Evolutionary conservation across 1,284 basidiomycete species (phyloP), one percentile per base, ranked within the genome.

Genomic region (Marasmius oreades): DNA sequence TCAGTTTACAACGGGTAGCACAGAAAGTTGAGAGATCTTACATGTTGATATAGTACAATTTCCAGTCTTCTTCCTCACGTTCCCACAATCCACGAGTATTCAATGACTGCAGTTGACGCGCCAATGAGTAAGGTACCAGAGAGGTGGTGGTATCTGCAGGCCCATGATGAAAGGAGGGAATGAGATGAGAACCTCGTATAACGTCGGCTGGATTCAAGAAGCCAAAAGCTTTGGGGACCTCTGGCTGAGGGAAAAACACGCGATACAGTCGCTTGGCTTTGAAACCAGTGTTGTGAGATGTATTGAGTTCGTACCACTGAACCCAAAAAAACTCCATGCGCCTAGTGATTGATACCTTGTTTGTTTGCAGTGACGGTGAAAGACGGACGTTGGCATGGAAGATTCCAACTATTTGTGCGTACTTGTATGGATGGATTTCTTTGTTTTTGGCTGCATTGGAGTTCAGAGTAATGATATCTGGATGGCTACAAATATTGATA

Each of bases 191-290:
- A 0, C 63, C 70, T 5, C 67, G 66, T 20, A 77, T 62, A 39
- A 78, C 63, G 3, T 67, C 59, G 0, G 55, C 42, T 0, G 76
- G 77, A 58, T 76, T 69, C 3, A 78, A 55, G 57, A 79, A 79
- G 5, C 73, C 69, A 62, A 77, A 79, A 1, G 74, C 67, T 14
- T 60, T 57, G 0, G 59, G 47, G 45, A 73, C 66, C 5, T 57
- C 55, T 0, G 58, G 61, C 7, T 57, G 51, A 6, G 74, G 59
- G 61, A 74, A 78, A 0, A 66, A 66, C n/a, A n/a, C n/a, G n/a
- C n/a, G n/a, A n/a, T n/a, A n/a, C n/a, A n/a, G n/a, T n/a, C n/a
- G n/a, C n/a, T n/a, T n/a, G n/a, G n/a, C n/a, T n/a, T n/a, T n/a
- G n/a, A n/a, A n/a, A n/a, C n/a, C n/a, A n/a, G n/a, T n/a, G n/a